Base-by-base conservation (phyloP, 1,284 basidiomycete species). In the Austroboletus novae-zelandiae region DNA sequence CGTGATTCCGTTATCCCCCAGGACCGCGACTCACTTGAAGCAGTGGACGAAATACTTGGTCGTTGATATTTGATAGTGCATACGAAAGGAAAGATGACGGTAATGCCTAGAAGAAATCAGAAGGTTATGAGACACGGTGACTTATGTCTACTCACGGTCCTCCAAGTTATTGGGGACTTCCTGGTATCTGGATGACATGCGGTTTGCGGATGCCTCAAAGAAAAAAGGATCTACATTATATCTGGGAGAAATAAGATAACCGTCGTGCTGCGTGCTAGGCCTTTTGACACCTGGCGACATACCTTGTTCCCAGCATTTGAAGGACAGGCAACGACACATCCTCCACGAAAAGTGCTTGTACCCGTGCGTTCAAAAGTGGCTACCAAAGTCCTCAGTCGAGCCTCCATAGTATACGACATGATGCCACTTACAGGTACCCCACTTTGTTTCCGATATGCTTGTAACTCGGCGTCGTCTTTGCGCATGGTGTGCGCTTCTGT, bases 131-230 rank as follows among this genome's bases (percentile, higher is more conserved):
- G 29, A 14, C 15, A 14, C 17, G 10, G 0, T 6, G 15, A n/a
- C 11, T 18, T n/a, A 3, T 9, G 35, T 34, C 29, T 9, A 65
- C 79, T 57, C 60, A 81, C 80, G 79, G 53, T 81, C 79, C 43
- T 72, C 56, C 3, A 61, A 52, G 15, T 56, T 55, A 11, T 60
- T 57, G 2, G 71, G 57, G 42, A 74, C 71, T 52, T 78, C 75
- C 54, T 75, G 77, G 55, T 79, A 81, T 45, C 76, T 70, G 3
- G 78, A 71, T 1, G 80, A 79, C 37, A 79, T 82, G 73, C 76
- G 76, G 44, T 79, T 78, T 10, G 74, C 57, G 0, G 79, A 77
- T 2, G 79, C 80, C 1, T 79, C 75, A 53, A 80, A 82, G 57
- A 76, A 82, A 62, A 80, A 81, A 4, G 80, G 80, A 55, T 82